phyloP scores from a whole-genome alignment of 2,329 filamentous ascomycete species.

The Pyricularia sp. region DNA sequence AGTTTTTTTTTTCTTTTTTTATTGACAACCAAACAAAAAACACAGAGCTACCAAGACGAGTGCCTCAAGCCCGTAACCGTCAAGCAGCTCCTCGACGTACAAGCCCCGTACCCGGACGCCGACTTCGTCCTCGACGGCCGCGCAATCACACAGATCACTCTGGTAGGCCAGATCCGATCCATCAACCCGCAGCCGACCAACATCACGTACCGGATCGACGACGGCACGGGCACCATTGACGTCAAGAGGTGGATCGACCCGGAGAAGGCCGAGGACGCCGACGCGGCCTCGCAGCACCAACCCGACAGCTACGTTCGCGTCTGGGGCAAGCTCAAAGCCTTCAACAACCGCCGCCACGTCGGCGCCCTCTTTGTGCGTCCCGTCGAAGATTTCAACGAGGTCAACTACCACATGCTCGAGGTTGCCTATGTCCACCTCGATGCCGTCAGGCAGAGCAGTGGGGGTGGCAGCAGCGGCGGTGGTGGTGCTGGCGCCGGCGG shows the following conservation, averaged over 20 bases:
- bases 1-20: background rate
- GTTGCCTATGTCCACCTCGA: slow-evolving; percentile 80
- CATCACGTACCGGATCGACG: slow-evolving; percentile 86
- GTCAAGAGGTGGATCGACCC: slow-evolving; percentile 79
- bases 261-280: slow-evolving; percentile 40
- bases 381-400: slow-evolving; percentile 79
- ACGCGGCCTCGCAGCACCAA: slow-evolving; percentile 40
- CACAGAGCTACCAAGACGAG: slow-evolving; percentile 64
- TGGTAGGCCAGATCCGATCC: slow-evolving; percentile 84
- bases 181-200: slow-evolving; percentile 84
- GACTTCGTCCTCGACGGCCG: slow-evolving; percentile 77
- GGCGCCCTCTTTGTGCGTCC: slow-evolving; percentile 73
- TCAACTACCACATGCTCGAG: slow-evolving; percentile 87
- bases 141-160: slow-evolving; percentile 66
- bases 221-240: slow-evolving; percentile 87
- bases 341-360: slow-evolving; percentile 76
- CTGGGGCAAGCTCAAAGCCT: slow-evolving; percentile 74
- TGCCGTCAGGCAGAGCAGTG: slow-evolving; percentile 60
- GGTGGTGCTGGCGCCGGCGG: slow-evolving; percentile 26
- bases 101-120: slow-evolving; percentile 61
- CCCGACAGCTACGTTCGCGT: slow-evolving; percentile 77
- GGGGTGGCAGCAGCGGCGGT: slow-evolving; percentile 18
- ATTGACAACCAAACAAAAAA: background rate
- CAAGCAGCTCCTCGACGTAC: slow-evolving; percentile 83
- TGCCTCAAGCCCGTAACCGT: slow-evolving; percentile 89